Evolutionary conservation across 176 grass and related monocot species (phyloP).

Genomic region (sorghum (Sorghum bicolor)): Sorghum_bicolor_NCBIv3 NC_012878.2:50904501-50905000

Average conservation of each 20-base stretch:
- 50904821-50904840: not conserved
- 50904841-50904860: not conserved
- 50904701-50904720: not conserved
- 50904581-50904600: not conserved
- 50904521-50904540: constrained; percentile 65
- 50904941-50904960: constrained; percentile 87
- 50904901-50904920: constrained; percentile 96
- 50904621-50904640: not conserved
- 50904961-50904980: constrained; percentile 42
- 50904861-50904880: too few species aligned
- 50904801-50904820: not conserved
- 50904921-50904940: constrained; percentile 99
- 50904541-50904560: constrained; percentile 86
- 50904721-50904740: not conserved
- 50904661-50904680: not conserved
- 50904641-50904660: not conserved
- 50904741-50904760: not conserved
- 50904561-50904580: not conserved
- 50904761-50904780: not conserved
- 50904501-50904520: constrained; percentile 70
- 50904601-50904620: not conserved
- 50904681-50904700: not conserved
- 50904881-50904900: constrained; percentile 49
- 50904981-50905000: not conserved
- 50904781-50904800: not conserved